Evolutionary conservation across 1,284 basidiomycete species (phyloP), one percentile per base, ranked within the genome.

Genomic region (Tilletia walkeri): DNA sequence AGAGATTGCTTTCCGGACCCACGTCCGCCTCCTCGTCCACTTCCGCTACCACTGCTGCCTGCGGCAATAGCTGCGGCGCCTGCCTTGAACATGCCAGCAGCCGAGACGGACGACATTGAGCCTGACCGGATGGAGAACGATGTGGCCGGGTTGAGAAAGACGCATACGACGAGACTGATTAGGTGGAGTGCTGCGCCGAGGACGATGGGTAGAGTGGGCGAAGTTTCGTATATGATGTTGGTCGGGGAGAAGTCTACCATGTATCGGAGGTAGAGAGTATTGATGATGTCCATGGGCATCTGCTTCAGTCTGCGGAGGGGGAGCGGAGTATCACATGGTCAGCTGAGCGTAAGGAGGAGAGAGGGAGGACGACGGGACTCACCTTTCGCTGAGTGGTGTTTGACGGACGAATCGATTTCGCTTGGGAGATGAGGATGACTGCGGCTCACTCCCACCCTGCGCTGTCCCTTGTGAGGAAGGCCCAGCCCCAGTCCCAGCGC

Each of bases 241-340:
- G 34, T 39, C 3, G 36, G 36, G 36, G 59, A 63, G 36, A 63
- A 63, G 34, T 63, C 59, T 34, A 63, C 59, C 59, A 63, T 63
- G 59, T 63, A 63, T 24, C 59, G 59, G 30, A 63, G 59, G 36
- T 63, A 63, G 59, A 63, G 30, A 16, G 59, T 63, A 34, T 63
- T 36, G 34, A 41, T 20, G 18, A 39, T 3, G 36, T 63, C 59
- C 38, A 63, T 18, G 34, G 36, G 34, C 30, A 16, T 39, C 36
- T 63, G 34, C 6, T 18, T 39, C 16, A 63, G 36, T 14, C 59
- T 63, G 54, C 6, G 20, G 54, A 14, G 34, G n/a, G 14, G 34
- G 14, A 12, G 34, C 24, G 24, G 24, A 30, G 24, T 30, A 30
- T 30, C 24, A 18, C 16, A 53, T 9, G 16, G 50, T 53, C 50